A percentile compares a stretch with the other conserved stretches of the same genome.
Evolutionary conservation across 192 early-diverging fungal species (phyloP).

Genomic region (Linderina pennispora): DNA sequence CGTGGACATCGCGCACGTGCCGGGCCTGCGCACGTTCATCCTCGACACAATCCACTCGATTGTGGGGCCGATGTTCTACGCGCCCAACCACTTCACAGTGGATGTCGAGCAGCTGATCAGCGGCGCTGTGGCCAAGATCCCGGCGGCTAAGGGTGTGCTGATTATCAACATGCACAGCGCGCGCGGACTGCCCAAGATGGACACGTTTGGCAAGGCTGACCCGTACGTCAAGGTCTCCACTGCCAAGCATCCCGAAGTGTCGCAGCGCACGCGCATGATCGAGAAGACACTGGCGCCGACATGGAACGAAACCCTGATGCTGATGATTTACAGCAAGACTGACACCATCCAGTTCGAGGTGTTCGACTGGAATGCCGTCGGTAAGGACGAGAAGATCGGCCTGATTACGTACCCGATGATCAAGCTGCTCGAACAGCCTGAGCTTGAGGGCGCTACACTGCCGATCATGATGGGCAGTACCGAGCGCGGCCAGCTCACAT

Average conservation of each 20-base stretch:
- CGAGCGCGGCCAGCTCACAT: slow-evolving; percentile 37
- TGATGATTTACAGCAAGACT: slow-evolving; percentile 70
- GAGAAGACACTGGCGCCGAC: slow-evolving; percentile 74
- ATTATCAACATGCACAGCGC: slow-evolving; percentile 74
- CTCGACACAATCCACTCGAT: slow-evolving; percentile 66
- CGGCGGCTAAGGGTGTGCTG: slow-evolving; percentile 82
- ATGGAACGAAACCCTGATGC: slow-evolving; percentile 76
- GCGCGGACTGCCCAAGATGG: slow-evolving; percentile 76
- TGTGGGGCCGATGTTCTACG: slow-evolving; percentile 77
- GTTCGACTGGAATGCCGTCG: slow-evolving; percentile 73
- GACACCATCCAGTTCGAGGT: slow-evolving; percentile 75
- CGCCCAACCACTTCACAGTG: slow-evolving; percentile 70
- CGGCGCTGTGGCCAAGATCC: slow-evolving; percentile 55
- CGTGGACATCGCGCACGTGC: slow-evolving; percentile 84
- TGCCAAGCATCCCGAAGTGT: slow-evolving; percentile 61
- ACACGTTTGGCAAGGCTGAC: slow-evolving; percentile 84
- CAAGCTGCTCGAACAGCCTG: slow-evolving; percentile 45
- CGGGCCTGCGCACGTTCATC: slow-evolving; percentile 74
- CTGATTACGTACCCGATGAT: slow-evolving; percentile 44
- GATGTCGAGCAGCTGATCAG: slow-evolving; percentile 76
- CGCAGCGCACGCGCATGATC: slow-evolving; percentile 58
- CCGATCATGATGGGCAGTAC: slow-evolving; percentile 45
- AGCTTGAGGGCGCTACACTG: slow-evolving; percentile 38
- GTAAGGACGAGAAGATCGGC: slow-evolving; percentile 59
- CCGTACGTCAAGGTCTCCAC: slow-evolving; percentile 72